These are phyloP conservation scores for Trichoderma sp. DNA, from an alignment of 2,329 filamentous ascomycete genomes.

Conservation along the genomic window DNA sequence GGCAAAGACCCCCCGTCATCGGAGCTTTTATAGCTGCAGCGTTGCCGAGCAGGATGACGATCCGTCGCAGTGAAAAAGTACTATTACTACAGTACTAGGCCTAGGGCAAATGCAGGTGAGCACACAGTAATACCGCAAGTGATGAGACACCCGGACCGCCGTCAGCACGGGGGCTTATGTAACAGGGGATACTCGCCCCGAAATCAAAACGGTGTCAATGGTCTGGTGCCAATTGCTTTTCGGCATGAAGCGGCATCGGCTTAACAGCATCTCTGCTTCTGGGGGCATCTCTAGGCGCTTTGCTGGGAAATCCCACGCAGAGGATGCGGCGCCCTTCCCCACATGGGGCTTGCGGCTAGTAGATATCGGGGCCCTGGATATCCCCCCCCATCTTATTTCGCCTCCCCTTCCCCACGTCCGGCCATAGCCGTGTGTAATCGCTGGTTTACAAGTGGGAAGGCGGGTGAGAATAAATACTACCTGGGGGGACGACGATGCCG, in stretches of 20 bases:
- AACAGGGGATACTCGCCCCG: neutral
- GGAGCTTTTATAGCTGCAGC: neutral
- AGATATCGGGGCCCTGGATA: no score
- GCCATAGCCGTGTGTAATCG: slow-evolving; percentile 11
- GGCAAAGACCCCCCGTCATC: slow-evolving; percentile 3
- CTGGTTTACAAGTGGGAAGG: neutral
- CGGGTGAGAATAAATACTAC: neutral
- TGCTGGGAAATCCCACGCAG: neutral
- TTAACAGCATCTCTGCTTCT: slow-evolving; percentile 6
- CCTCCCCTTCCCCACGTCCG: slow-evolving; percentile 22
- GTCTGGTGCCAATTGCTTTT: neutral
- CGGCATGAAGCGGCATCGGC: slow-evolving; percentile 30
- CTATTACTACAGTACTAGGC: no score
- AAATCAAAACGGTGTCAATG: neutral
- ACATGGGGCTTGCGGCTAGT: neutral
- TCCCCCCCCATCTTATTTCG: slow-evolving; percentile 1
- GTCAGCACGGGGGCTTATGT: neutral
- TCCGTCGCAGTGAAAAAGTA: neutral
- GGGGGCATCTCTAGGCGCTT: neutral
- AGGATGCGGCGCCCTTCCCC: slow-evolving; percentile 3
- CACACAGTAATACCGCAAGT: neutral
- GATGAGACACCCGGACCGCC: neutral
- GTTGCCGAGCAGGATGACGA: neutral
- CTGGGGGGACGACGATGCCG: neutral
- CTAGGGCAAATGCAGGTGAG: neutral